Evolutionary conservation across 352 stramenopile genomes (phyloP).

Genomic region (Phytophthora boehmeriae): DNA sequence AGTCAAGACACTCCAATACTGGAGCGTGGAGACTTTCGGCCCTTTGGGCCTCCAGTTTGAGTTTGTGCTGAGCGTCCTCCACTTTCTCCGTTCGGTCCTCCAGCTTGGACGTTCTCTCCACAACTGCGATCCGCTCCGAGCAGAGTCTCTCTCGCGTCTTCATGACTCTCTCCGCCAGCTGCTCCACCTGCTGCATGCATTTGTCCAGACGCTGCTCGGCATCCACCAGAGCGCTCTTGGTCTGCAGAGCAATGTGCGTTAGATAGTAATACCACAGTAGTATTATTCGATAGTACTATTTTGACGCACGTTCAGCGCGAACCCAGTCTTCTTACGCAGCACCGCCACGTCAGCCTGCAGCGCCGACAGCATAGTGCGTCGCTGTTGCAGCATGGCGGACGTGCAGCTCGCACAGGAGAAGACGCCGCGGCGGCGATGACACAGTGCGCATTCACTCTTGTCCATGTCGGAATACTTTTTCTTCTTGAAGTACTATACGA

Average conservation of each 20-base stretch:
- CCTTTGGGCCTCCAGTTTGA: slow-evolving; percentile 38
- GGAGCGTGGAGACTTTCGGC: slow-evolving; percentile 49
- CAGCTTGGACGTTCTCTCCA: slow-evolving; percentile 58
- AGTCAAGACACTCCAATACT: slow-evolving; percentile 67
- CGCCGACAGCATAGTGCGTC: slow-evolving; percentile 72
- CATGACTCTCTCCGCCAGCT: slow-evolving; percentile 66
- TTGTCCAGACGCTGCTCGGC: slow-evolving; percentile 54
- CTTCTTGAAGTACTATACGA: not conserved
- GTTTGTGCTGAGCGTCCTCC: slow-evolving; percentile 48
- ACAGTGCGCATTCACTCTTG: slow-evolving; percentile 67
- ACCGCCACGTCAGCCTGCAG: slow-evolving; percentile 82
- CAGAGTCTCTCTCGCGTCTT: slow-evolving; percentile 73
- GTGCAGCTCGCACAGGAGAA: slow-evolving; percentile 77
- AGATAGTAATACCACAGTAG: slow-evolving; percentile 6
- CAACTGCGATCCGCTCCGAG: slow-evolving; percentile 63
- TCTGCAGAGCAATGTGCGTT: slow-evolving; percentile 27
- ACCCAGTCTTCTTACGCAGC: slow-evolving; percentile 80
- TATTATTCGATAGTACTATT: not conserved
- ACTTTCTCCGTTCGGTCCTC: slow-evolving; percentile 49
- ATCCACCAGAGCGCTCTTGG: slow-evolving; percentile 55
- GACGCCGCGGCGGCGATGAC: slow-evolving; percentile 41
- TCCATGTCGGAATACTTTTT: slow-evolving; percentile 28
- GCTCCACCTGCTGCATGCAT: slow-evolving; percentile 64
- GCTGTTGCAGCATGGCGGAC: slow-evolving; percentile 72
- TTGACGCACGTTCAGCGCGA: slow-evolving; percentile 58